Conservation (phyloP, 805 yeast species). For the Schizosaccharomyces lindneri region DNA sequence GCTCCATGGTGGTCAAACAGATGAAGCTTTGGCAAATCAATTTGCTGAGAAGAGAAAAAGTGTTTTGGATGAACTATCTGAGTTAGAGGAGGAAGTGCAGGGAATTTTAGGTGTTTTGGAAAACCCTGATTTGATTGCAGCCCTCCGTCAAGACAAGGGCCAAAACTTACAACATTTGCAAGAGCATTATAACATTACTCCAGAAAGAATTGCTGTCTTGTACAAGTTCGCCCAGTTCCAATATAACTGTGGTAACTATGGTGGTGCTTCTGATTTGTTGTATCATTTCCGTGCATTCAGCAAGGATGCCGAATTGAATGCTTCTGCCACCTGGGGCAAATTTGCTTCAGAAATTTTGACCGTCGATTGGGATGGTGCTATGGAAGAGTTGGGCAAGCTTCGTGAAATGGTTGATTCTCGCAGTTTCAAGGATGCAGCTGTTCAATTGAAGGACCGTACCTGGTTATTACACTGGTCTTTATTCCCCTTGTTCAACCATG, state of each 20-base stretch:
- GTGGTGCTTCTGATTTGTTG: conserved; percentile 31
- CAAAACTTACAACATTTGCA: conserved; percentile 25
- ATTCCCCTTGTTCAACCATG: conserved; percentile 33
- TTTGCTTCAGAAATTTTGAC: conserved; percentile 35
- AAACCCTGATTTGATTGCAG: conserved; percentile 26
- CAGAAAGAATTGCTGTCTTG: conserved; percentile 23
- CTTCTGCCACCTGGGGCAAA: conserved; percentile 44
- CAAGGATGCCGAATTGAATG: conserved; percentile 23
- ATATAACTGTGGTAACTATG: conserved; percentile 38
- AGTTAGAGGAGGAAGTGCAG: conserved; percentile 20
- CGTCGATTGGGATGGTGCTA: conserved; percentile 26
- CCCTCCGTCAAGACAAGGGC: conserved; percentile 30
- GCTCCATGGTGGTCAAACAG: not conserved
- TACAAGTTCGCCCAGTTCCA: conserved; percentile 38
- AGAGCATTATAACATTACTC: conserved; percentile 19
- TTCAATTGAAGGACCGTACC: conserved; percentile 35
- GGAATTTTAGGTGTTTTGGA: conserved; percentile 23
- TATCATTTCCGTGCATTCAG: conserved; percentile 33
- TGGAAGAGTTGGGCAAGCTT: conserved; percentile 27
- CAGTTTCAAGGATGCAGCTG: conserved; percentile 26
- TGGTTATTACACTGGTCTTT: conserved; percentile 51
- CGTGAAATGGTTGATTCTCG: conserved; percentile 34
- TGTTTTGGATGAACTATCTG: conserved; percentile 4
- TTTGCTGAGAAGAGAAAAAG: conserved; percentile 7
- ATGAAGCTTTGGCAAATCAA: conserved; percentile 3